phyloP scores from a whole-genome alignment of 1,284 basidiomycete genomes.

The Austroboletus olivaceoglutinosus region DNA sequence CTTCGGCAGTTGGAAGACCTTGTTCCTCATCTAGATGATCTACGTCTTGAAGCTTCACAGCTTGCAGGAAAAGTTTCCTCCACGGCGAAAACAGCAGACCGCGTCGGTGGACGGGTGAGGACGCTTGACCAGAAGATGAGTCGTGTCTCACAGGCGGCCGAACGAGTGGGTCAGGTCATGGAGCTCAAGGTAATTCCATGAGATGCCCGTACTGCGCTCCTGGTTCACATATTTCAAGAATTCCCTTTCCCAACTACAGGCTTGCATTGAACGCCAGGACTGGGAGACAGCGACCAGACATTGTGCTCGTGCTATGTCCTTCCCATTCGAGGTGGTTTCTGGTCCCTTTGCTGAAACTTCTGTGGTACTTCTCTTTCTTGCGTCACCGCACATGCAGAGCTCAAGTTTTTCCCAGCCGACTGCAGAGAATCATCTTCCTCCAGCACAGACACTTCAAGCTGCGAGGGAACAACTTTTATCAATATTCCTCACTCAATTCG shows the following conservation, averaged over 20 bases:
- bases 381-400: neutral
- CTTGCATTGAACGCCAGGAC: conserved; percentile 81
- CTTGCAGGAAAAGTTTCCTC: conserved; percentile 59
- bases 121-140: conserved; percentile 89
- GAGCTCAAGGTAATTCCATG: conserved; percentile 73
- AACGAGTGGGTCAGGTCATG: conserved; percentile 83
- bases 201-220: neutral
- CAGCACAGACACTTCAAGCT: conserved; percentile 75
- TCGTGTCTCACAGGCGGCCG: conserved; percentile 79
- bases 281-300: conserved; percentile 95
- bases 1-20: conserved; percentile 65
- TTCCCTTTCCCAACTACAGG: conserved; percentile 73
- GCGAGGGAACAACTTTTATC: conserved; percentile 75
- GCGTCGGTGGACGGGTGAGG: conserved; percentile 87
- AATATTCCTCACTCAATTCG: conserved; percentile 79
- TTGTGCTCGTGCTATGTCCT: conserved; percentile 85
- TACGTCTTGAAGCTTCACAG: conserved; percentile 60
- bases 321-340: conserved; percentile 75
- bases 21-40: conserved; percentile 58
- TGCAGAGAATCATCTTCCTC: conserved; percentile 81
- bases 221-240: conserved; percentile 48
- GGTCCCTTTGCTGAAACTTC: conserved; percentile 85
- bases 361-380: conserved; percentile 57
- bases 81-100: conserved; percentile 81
- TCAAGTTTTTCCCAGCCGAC: conserved; percentile 65